These are phyloP conservation scores for Pseudohyphozyma bogoriensis DNA, from an alignment of 768 basidiomycete species.

Conservation along the genomic window DNA sequence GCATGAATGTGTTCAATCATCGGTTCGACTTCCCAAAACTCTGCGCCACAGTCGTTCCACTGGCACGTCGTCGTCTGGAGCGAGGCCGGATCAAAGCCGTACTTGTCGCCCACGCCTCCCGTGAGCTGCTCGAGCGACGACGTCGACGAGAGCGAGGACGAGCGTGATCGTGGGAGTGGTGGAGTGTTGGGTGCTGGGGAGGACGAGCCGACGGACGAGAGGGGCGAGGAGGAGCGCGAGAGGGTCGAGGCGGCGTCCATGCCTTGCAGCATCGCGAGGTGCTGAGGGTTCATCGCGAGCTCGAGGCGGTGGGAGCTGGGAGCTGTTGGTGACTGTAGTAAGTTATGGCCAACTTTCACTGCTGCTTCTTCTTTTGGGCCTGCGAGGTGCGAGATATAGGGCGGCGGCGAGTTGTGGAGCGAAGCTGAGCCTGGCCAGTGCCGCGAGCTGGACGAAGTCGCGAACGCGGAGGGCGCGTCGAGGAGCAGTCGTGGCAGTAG, in stretches of 20 bases:
- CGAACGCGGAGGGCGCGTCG: no score
- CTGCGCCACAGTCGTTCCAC: slow-evolving; percentile 69
- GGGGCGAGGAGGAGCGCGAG: slow-evolving; percentile 2
- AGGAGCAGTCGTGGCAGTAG: no score
- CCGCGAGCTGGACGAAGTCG: no score
- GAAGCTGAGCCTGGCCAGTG: no score
- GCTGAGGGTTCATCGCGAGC: no score
- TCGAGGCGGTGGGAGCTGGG: no score
- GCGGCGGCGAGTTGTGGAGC: no score
- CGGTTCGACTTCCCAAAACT: slow-evolving; percentile 62
- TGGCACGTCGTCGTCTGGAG: slow-evolving; percentile 44
- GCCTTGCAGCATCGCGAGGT: no score
- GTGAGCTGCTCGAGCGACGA: background rate
- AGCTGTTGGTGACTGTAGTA: no score
- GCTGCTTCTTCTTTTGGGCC: no score
- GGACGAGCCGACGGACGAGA: slow-evolving; percentile 2
- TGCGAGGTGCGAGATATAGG: no score
- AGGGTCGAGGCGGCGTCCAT: background rate
- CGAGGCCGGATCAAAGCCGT: slow-evolving; percentile 5
- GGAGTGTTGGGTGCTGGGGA: background rate
- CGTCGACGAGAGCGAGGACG: background rate
- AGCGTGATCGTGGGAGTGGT: background rate
- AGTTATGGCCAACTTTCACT: no score
- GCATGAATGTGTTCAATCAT: slow-evolving; percentile 75
- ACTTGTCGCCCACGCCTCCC: background rate